These are phyloP conservation scores for Trichoderma koningii DNA, from an alignment of 2,329 filamentous ascomycete species.

Conservation along the genomic window DNA sequence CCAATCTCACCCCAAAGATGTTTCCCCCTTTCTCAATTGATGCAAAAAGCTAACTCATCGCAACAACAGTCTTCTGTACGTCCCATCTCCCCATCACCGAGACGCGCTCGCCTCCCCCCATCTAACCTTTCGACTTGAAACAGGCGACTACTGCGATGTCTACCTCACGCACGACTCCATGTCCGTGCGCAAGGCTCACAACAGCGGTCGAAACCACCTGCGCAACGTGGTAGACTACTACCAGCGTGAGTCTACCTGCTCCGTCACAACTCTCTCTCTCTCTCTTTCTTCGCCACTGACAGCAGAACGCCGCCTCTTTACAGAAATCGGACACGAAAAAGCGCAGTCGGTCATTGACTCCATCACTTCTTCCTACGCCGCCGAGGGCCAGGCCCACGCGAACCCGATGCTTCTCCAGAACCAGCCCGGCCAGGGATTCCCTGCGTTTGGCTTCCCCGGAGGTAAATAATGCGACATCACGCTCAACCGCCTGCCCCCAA, in stretches of 20 bases:
- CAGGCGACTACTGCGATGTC: slow-evolving; percentile 97
- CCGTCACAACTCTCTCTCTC: too few relatives aligned
- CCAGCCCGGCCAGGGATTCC: slow-evolving; percentile 55
- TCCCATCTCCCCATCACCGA: neutral
- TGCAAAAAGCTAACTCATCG: slow-evolving; percentile 14
- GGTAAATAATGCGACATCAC: slow-evolving; percentile 32
- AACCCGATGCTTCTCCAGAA: slow-evolving; percentile 81
- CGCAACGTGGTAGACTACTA: slow-evolving; percentile 99
- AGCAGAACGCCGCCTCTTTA: neutral
- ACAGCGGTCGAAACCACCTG: slow-evolving; percentile 92
- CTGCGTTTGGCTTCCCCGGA: slow-evolving; percentile 65
- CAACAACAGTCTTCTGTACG: slow-evolving; percentile 38
- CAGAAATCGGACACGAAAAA: slow-evolving; percentile 97
- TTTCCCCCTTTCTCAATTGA: neutral
- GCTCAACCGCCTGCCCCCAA: too few relatives aligned
- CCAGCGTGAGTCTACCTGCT: slow-evolving; percentile 62
- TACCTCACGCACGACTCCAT: slow-evolving; percentile 99
- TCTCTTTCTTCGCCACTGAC: neutral
- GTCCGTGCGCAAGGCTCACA: slow-evolving; percentile 99
- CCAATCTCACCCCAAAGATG: slow-evolving; percentile 32
- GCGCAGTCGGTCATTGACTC: slow-evolving; percentile 98
- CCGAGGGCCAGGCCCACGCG: slow-evolving; percentile 82
- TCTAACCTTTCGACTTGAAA: slow-evolving; percentile 9
- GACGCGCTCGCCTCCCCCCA: neutral
- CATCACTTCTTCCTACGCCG: slow-evolving; percentile 93